Base-by-base conservation (phyloP, 2,329 filamentous ascomycete genomes). In the Aspergillus pseudoglaucus region DNA sequence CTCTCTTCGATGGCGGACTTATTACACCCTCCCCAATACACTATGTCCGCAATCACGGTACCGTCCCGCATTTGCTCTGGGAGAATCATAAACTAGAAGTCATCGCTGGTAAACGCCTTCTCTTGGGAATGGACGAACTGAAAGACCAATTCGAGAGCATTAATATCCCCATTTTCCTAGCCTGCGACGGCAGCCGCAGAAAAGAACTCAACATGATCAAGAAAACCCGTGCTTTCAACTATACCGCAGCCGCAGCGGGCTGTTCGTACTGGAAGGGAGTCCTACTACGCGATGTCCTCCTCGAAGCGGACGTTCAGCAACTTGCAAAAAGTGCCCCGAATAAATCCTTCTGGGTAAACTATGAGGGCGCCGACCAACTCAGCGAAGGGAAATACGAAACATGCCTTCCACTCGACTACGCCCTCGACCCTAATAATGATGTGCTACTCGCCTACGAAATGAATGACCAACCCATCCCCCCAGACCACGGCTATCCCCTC, bases 31-130 rank as follows among this genome's bases (percentile, higher is more conserved):
- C 75, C 43, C 64, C 71, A 47, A 51, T 79, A 1, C 75, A 78
- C 55, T 79, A 77, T 48, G 74, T 79, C 10, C 67, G 77, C 3
- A 80, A 76, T 45, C 77, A 80, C 48, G 75, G 75, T 14, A 59
- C 73, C 3, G 77, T 80, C 1, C 77, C 77, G 0, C 65, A 71
- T 8, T 48, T 78, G 0, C 53, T 76, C 0, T 79, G 74, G 75
- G 74, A 77, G 46, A 71, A 67, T 9, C 75, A 79, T 55, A 61
- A 65, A 10, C 56, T 80, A 4, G 70, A 79, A 12, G 59, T 79
- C 15, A 60, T 66, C 4, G 55, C 68, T 20, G 68, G 69, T 6
- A 65, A 65, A 23, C 23, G 22, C 57, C 50, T 47, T 64, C 74
- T 9, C 3, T 50, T 77, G 1, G 62, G 61, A 1, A 77, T 79